A percentile compares a stretch with the other conserved stretches of the same genome.
phyloP scores from a whole-genome alignment of 192 early-diverging fungal species.

The Glomus cerebriforme region DNA sequence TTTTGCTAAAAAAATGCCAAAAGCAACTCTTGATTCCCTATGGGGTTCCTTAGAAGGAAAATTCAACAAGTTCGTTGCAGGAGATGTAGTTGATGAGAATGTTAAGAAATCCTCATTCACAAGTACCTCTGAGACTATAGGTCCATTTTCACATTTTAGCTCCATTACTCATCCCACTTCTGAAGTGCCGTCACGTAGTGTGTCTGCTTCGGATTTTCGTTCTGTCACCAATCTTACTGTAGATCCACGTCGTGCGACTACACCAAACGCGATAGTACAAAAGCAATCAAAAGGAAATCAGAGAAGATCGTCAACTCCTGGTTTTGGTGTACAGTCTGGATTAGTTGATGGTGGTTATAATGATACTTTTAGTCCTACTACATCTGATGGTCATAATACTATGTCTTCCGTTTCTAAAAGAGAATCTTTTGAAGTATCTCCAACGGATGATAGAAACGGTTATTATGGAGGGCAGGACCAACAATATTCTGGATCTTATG shows the following conservation, averaged over 20 bases:
- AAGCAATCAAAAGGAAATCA: conserved; percentile 12
- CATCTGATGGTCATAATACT: conserved; percentile 8
- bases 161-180: conserved; percentile 19
- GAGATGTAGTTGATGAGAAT: conserved; percentile 47
- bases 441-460: neutral
- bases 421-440: neutral
- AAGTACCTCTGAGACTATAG: neutral
- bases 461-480: neutral
- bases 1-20: conserved; percentile 53
- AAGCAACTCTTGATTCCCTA: conserved; percentile 57
- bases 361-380: conserved; percentile 25
- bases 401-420: conserved; percentile 29
- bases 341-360: neutral
- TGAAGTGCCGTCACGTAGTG: conserved; percentile 32
- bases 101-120: conserved; percentile 4
- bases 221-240: neutral
- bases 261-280: conserved; percentile 26
- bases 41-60: conserved; percentile 61
- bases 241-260: conserved; percentile 32
- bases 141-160: conserved; percentile 32
- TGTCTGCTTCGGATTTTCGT: conserved; percentile 33
- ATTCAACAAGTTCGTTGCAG: conserved; percentile 63
- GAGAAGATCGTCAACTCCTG: conserved; percentile 32
- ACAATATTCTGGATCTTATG: neutral
- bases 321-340: neutral